Evolutionary conservation across 805 yeast species (phyloP), one percentile per base, ranked within the genome.

Genomic region (Tetrapisispora arboricola): DNA sequence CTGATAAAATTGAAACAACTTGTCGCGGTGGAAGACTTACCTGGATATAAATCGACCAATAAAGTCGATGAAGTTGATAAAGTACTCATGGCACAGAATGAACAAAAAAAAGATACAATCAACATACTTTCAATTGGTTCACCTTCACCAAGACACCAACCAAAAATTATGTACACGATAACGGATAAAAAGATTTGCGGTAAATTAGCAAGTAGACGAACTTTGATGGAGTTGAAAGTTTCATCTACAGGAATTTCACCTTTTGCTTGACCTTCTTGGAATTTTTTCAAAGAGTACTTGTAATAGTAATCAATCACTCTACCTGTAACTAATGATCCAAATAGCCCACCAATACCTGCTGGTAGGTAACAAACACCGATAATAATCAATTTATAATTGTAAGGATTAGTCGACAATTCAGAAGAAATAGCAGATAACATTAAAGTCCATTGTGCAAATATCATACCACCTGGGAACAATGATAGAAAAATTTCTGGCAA

Each of bases 341-440:
- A 20, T 7, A 82, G 57, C n/a, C 84, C 75, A 6, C 79, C 83
- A 3, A 73, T 54, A 21, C 95, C 95, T 19, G 79, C 78, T 9
- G 94, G 80, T 24, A 85, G 63, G 54, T 80, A 85, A 40, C 85
- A 75, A 7, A 76, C 63, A 12, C 94, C 94, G 24, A 83, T 72
- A 31, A 74, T 68, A 36, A 74, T 62, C 4, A 77, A 67, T 4
- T 68, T 49, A 47, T 76, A 77, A 30, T 68, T 61, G 48, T 84
- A 83, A 3, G 61, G 61, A 2, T 60, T 48, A 1, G 51, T 52
- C 16, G 73, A 61, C 17, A 85, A 60, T 26, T 68, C 63, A 0
- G 80, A 70, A 1, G 87, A 71, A 39, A 81, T 61, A 0, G 85
- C 70, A 0, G 90, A 78, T 32, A 82, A 67, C 34, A 74, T 63